A percentile compares a stretch with the other conserved stretches of the same genome.
Evolutionary conservation across 768 basidiomycete genomes (phyloP).

Genomic region (Trametes cingulata): DNA sequence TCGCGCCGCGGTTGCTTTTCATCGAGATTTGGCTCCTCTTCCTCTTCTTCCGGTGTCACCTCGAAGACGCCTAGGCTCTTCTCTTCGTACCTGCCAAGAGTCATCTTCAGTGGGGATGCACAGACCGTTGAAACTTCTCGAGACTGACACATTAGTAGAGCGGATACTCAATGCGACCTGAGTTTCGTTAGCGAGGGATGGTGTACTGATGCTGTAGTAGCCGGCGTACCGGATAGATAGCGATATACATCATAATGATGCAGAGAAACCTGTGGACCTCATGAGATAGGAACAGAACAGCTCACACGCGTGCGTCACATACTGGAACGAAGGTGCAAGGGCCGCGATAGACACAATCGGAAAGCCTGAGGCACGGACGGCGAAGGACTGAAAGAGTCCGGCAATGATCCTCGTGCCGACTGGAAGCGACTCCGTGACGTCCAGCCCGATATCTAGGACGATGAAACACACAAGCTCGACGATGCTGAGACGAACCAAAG

Average conservation of each 20-base stretch:
- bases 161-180: slow-evolving; percentile 65
- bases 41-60: slow-evolving; percentile 48
- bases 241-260: slow-evolving; percentile 78
- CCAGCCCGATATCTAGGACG: slow-evolving; percentile 43
- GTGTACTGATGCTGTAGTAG: neutral
- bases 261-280: slow-evolving; percentile 52
- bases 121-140: neutral
- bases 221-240: slow-evolving; percentile 39
- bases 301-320: slow-evolving; percentile 25
- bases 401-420: slow-evolving; percentile 41
- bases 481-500: slow-evolving; percentile 35
- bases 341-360: slow-evolving; percentile 46
- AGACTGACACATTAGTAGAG: slow-evolving; percentile 57
- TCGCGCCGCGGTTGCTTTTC: slow-evolving; percentile 41
- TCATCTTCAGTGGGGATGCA: neutral
- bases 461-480: slow-evolving; percentile 75
- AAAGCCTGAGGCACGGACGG: slow-evolving; percentile 54
- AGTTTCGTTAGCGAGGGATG: neutral
- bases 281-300: neutral
- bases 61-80: slow-evolving; percentile 69
- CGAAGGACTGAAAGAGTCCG: slow-evolving; percentile 56
- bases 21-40: slow-evolving; percentile 47
- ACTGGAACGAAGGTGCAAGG: slow-evolving; percentile 73
- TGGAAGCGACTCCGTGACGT: slow-evolving; percentile 26
- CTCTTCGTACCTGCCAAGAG: slow-evolving; percentile 62